Percentiles rank a stretch among this genome's conserved stretches.
Conservation (phyloP, 2,329 filamentous ascomycete species). For the Arthrocladium fulminans region DNA sequence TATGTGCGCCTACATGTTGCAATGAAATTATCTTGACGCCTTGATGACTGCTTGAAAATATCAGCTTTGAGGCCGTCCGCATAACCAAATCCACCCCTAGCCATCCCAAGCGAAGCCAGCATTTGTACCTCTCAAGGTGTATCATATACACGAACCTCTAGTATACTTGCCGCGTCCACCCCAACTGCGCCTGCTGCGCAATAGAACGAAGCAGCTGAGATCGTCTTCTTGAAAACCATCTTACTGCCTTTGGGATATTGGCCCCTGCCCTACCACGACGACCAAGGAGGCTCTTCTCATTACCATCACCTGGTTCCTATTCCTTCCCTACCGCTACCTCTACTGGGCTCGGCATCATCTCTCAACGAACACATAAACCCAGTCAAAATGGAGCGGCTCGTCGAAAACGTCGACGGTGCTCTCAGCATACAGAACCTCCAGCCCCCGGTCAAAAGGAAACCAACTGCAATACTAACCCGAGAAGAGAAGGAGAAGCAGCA, state of each 20-base stretch:
- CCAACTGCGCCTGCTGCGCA: neutral
- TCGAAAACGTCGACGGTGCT: conserved; percentile 21
- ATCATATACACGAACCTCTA: too few relatives aligned
- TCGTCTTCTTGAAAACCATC: neutral
- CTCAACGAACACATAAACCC: neutral
- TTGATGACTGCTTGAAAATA: too few relatives aligned
- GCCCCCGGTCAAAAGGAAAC: conserved; percentile 20
- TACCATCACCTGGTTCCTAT: neutral
- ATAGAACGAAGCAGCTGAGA: neutral
- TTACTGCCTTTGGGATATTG: neutral
- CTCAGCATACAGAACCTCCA: conserved; percentile 22
- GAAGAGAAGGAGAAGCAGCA: conserved; percentile 34
- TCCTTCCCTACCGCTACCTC: neutral
- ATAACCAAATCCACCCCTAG: too few relatives aligned
- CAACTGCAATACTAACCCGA: conserved; percentile 16
- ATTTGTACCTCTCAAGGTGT: too few relatives aligned
- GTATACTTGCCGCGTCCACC: too few relatives aligned
- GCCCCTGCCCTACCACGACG: neutral
- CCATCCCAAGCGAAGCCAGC: too few relatives aligned
- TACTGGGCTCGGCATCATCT: neutral
- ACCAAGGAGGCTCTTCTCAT: neutral
- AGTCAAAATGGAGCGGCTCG: conserved; percentile 18
- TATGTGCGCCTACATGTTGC: too few relatives aligned
- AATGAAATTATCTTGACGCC: too few relatives aligned
- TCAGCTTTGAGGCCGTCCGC: too few relatives aligned